Evolutionary conservation across 257 asterid genomes (phyloP).

Genomic region (Nicotiana otophora): DNA sequence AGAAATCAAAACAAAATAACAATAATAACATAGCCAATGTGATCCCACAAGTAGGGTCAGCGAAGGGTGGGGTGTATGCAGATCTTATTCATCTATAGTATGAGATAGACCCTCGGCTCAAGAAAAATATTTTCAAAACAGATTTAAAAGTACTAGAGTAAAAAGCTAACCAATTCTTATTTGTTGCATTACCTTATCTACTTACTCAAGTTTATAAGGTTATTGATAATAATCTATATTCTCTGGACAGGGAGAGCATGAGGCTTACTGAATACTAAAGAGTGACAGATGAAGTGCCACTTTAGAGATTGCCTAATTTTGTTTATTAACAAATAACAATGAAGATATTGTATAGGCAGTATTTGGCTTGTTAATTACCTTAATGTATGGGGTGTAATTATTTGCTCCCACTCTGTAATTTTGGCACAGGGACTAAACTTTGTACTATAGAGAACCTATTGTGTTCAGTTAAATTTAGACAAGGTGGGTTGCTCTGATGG

Average conservation of each 20-base stretch:
- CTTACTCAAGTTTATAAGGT: neutral
- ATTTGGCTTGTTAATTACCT: neutral
- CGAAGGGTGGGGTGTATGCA: too few species aligned
- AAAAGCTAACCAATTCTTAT: neutral
- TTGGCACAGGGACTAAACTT: neutral
- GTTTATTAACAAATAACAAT: neutral
- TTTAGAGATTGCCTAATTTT: neutral
- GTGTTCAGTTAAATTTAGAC: too few species aligned
- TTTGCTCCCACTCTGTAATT: neutral
- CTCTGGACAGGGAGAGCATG: neutral
- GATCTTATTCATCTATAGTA: too few species aligned
- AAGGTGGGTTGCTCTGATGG: too few species aligned
- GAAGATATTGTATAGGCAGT: neutral
- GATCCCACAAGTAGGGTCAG: too few species aligned
- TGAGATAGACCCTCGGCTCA: too few species aligned
- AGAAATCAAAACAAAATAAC: too few species aligned
- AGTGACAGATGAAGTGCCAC: neutral
- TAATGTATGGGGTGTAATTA: too few species aligned
- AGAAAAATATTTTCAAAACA: too few species aligned
- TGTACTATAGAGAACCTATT: too few species aligned
- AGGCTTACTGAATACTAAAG: neutral
- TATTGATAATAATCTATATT: neutral
- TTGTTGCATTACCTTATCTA: neutral
- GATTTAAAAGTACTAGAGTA: too few species aligned
- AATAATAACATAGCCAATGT: too few species aligned